A percentile compares a stretch with the other conserved stretches of the same genome.
phyloP scores from a whole-genome alignment of 2,329 filamentous ascomycete species.

The Helicocarpus griseus region DNA sequence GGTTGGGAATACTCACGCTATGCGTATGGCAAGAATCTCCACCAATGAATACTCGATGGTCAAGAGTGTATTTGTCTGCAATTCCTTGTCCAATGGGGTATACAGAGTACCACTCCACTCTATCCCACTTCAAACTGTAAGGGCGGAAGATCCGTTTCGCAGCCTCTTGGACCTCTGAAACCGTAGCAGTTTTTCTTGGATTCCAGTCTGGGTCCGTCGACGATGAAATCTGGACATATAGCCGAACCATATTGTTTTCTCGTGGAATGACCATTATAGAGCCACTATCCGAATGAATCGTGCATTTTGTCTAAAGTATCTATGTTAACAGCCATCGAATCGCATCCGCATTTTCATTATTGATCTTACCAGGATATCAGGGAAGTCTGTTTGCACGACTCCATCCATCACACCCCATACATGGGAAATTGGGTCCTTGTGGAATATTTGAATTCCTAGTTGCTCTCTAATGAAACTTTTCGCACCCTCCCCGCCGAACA shows the following conservation, averaged over 20 bases:
- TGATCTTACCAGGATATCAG: slow-evolving; percentile 65
- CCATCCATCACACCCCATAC: slow-evolving; percentile 75
- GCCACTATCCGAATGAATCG: slow-evolving; percentile 63
- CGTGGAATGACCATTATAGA: slow-evolving; percentile 78
- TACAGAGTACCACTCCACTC: slow-evolving; percentile 57
- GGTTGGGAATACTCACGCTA: slow-evolving; percentile 30
- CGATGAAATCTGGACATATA: slow-evolving; percentile 50
- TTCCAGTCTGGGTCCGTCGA: slow-evolving; percentile 53
- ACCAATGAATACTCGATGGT: slow-evolving; percentile 57
- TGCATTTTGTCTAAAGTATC: slow-evolving; percentile 39
- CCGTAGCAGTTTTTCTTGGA: slow-evolving; percentile 50
- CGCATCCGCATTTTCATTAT: background rate
- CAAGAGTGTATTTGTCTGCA: slow-evolving; percentile 54
- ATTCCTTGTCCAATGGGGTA: slow-evolving; percentile 59
- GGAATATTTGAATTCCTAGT: slow-evolving; percentile 41
- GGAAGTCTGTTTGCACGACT: slow-evolving; percentile 63
- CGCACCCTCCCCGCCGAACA: slow-evolving; percentile 63
- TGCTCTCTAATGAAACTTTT: slow-evolving; percentile 56
- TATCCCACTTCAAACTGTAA: slow-evolving; percentile 53
- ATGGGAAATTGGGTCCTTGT: slow-evolving; percentile 60
- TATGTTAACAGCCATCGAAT: background rate
- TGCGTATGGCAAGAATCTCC: slow-evolving; percentile 58
- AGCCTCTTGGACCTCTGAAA: slow-evolving; percentile 47
- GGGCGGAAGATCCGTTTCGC: slow-evolving; percentile 52
- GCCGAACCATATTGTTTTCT: slow-evolving; percentile 45